phyloP scores from a whole-genome alignment of 768 basidiomycete genomes.

The Pisolithus microcarpus region DNA sequence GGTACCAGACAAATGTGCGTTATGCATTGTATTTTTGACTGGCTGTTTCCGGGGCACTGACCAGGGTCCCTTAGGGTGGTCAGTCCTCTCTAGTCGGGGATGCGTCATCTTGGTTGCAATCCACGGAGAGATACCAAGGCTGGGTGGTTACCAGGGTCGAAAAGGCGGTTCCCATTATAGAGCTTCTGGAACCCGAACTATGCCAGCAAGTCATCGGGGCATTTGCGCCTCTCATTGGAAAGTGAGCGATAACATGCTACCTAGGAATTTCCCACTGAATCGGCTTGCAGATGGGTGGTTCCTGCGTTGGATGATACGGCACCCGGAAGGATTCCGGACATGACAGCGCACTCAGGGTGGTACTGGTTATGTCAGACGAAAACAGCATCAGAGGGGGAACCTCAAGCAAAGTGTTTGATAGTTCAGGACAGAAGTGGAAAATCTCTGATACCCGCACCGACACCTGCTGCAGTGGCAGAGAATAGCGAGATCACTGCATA shows the following conservation, averaged over 20 bases:
- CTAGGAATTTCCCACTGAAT: neutral
- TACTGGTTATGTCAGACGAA: neutral
- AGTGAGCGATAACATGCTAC: neutral
- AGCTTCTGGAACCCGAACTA: neutral
- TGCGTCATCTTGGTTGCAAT: neutral
- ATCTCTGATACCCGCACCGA: neutral
- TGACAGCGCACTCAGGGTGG: neutral
- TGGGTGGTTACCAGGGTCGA: neutral
- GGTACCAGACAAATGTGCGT: neutral
- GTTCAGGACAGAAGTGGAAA: neutral
- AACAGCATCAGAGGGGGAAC: neutral
- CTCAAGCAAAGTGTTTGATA: neutral
- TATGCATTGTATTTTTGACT: no score
- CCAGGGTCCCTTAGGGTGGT: neutral
- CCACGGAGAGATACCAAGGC: neutral
- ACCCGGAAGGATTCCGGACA: neutral
- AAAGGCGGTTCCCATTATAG: neutral
- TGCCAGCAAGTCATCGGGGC: neutral
- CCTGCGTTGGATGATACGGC: no score
- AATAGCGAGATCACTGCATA: neutral
- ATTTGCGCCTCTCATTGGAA: neutral
- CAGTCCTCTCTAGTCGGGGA: neutral
- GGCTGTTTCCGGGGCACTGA: neutral
- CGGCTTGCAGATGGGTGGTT: neutral
- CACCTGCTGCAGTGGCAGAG: neutral